Evolutionary conservation across 768 basidiomycete genomes (phyloP).

Genomic region (Trametes punicea): DNA sequence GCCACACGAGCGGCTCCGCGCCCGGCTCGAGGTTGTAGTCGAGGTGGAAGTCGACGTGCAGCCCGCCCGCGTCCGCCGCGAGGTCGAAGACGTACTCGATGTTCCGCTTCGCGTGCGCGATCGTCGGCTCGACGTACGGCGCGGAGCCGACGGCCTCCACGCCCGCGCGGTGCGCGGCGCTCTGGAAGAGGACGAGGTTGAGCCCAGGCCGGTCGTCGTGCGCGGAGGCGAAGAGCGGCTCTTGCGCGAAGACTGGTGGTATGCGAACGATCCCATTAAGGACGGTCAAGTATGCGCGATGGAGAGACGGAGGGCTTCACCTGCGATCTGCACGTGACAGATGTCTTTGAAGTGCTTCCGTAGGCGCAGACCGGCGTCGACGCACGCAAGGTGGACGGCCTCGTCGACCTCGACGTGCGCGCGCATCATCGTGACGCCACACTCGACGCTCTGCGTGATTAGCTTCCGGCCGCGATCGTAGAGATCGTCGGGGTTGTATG

Average conservation of each 20-base stretch:
- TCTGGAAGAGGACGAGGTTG: slow-evolving; percentile 45
- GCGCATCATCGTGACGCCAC: slow-evolving; percentile 62
- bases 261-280: background rate
- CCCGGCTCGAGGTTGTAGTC: slow-evolving; percentile 59
- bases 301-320: slow-evolving; percentile 30
- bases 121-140: slow-evolving; percentile 57
- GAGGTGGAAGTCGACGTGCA: slow-evolving; percentile 62
- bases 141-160: slow-evolving; percentile 60
- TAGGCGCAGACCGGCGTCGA: slow-evolving; percentile 49
- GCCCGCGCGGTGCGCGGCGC: slow-evolving; percentile 38
- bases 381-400: slow-evolving; percentile 49
- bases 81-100: slow-evolving; percentile 50
- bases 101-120: slow-evolving; percentile 47
- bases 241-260: slow-evolving; percentile 56
- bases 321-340: slow-evolving; percentile 58
- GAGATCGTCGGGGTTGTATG: slow-evolving; percentile 42
- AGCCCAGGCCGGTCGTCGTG: slow-evolving; percentile 36
- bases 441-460: slow-evolving; percentile 54
- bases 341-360: slow-evolving; percentile 40
- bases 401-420: slow-evolving; percentile 67
- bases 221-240: slow-evolving; percentile 44
- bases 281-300: background rate
- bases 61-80: slow-evolving; percentile 34
- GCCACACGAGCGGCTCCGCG: slow-evolving; percentile 52
- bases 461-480: slow-evolving; percentile 50